Percentiles rank a stretch among this genome's conserved stretches.
Conservation (phyloP, 768 basidiomycete species). For the Tylopilus felleus region DNA sequence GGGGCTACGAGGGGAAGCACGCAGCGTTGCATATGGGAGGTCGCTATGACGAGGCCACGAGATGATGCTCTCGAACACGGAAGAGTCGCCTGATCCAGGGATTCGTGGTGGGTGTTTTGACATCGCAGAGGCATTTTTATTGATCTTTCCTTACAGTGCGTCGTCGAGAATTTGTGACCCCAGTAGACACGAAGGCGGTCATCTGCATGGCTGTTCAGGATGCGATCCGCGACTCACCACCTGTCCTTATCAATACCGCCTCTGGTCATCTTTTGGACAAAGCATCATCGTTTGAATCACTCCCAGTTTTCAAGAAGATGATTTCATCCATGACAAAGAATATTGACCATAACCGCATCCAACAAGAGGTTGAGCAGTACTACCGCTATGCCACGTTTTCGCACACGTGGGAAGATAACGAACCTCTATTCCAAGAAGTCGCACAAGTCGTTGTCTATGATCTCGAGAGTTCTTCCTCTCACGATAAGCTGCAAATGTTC, state of each 20-base stretch:
- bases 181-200: neutral
- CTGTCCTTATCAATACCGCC: neutral
- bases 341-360: neutral
- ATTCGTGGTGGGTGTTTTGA: neutral
- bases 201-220: neutral
- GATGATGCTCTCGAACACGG: neutral
- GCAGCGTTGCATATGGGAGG: too few species aligned
- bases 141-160: neutral
- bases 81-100: neutral
- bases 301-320: neutral
- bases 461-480: too few species aligned
- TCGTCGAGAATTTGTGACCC: neutral
- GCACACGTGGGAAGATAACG: too few species aligned
- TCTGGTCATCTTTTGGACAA: neutral
- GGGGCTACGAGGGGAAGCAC: too few species aligned
- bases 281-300: neutral
- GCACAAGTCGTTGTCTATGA: too few species aligned
- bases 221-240: neutral
- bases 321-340: neutral
- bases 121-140: too few species aligned
- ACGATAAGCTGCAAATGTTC: too few species aligned
- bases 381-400: slow-evolving; percentile 1
- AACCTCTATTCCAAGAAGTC: too few species aligned
- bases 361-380: neutral
- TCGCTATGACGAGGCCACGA: too few species aligned